Percentiles rank a stretch among this genome's conserved stretches.
Evolutionary conservation across 1,139 yeast genomes (phyloP).

Genomic region (Hemisphaericaspora lyxosophila): DNA sequence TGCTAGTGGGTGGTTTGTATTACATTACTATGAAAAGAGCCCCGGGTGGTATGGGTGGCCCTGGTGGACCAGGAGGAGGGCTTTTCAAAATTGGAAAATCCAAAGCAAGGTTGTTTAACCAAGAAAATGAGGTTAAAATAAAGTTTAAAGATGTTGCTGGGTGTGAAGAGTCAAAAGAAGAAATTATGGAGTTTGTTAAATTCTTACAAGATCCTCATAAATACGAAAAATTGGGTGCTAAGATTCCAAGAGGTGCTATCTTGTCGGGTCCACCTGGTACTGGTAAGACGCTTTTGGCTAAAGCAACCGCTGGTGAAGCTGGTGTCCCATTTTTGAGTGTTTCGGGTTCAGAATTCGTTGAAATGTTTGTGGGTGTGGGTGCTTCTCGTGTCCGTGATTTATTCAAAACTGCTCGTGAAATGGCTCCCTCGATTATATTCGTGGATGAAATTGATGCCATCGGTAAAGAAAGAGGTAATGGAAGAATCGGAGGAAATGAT

Average conservation of each 20-base stretch:
- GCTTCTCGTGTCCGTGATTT: conserved; percentile 81
- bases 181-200: conserved; percentile 81
- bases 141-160: conserved; percentile 83
- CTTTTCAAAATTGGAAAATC: conserved; percentile 65
- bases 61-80: conserved; percentile 46
- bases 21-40: conserved; percentile 66
- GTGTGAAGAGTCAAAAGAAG: conserved; percentile 79
- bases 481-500: conserved; percentile 68
- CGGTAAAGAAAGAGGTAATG: conserved; percentile 75
- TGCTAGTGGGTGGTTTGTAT: conserved; percentile 70
- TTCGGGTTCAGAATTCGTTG: conserved; percentile 80
- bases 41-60: conserved; percentile 41
- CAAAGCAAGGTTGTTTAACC: conserved; percentile 69
- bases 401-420: conserved; percentile 74
- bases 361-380: conserved; percentile 84
- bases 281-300: conserved; percentile 78
- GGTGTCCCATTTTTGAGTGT: conserved; percentile 80
- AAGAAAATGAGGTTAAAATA: conserved; percentile 68
- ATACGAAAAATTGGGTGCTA: conserved; percentile 77
- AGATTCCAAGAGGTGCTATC: conserved; percentile 82
- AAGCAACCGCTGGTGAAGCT: conserved; percentile 86
- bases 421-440: conserved; percentile 77
- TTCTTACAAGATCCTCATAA: conserved; percentile 72
- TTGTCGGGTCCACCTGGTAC: conserved; percentile 87
- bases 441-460: conserved; percentile 87